Percentiles rank a stretch among this genome's conserved stretches.
Evolutionary conservation across 108 stramenopile genomes (phyloP).

Genomic region (Nannochloropsis salina): DNA sequence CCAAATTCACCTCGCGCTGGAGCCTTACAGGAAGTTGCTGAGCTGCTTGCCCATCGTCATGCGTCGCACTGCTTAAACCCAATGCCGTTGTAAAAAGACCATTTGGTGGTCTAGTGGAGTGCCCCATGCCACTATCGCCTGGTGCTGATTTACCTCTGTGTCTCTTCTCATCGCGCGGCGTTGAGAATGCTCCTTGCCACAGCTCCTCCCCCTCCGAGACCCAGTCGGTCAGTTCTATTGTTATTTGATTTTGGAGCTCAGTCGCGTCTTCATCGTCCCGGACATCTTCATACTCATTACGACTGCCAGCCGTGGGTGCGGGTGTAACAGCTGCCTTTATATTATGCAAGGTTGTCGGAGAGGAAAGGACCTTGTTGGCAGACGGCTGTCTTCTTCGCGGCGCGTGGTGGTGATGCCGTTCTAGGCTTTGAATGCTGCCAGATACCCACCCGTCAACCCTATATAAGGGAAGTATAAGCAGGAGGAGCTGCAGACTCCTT

Average conservation of each 20-base stretch:
- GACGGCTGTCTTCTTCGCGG: conserved; percentile 15
- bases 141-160: neutral
- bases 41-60: neutral
- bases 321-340: no score
- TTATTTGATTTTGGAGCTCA: neutral
- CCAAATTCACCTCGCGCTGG: neutral
- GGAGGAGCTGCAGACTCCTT: no score
- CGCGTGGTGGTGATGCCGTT: neutral
- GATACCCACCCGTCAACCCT: neutral
- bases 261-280: no score
- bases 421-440: neutral
- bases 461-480: neutral
- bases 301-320: no score
- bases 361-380: neutral
- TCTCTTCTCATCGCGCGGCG: neutral
- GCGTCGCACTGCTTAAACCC: neutral
- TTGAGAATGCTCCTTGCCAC: neutral
- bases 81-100: neutral
- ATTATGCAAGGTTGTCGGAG: no score
- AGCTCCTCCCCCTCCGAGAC: neutral
- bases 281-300: no score
- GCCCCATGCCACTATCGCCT: neutral
- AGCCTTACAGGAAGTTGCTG: neutral
- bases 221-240: conserved; percentile 3
- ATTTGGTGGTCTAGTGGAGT: no score